Evolutionary conservation across 306 rosid species (phyloP), one percentile per base, ranked within the genome.

Genomic region (Quercus engelmannii): DNA sequence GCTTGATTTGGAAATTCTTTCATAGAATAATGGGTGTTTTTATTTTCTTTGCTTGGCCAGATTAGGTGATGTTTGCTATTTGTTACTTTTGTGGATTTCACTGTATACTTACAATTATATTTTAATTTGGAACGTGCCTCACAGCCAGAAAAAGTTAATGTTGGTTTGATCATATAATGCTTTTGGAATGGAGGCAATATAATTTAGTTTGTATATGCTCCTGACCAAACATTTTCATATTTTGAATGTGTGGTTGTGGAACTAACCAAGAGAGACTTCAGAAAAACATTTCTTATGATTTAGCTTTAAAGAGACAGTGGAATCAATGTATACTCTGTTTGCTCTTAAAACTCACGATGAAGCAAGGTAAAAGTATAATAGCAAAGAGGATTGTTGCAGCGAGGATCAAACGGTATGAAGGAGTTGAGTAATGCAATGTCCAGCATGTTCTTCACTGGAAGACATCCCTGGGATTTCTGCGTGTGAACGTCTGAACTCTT

Each of bases 1-100:
- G 58, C 74, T 57, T 46, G 54, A 54, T 25, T 64, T 54, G 59
- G 69, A 56, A 67, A 55, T 78, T 67, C 59, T 7, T 49, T 79
- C 46, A 1, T 5, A 26, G 38, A 15, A 62, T 1, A 46, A 38
- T 20, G 23, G 2, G 49, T 21, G 26, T 8, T 20, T 6, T 12
- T 12, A 11, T 49, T 49, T 12, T 49, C 54, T 49, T 49, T 49
- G 14, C 54, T 49, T 49, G 54, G 54, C 54, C 54, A 49, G 54
- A 12, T 49, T 49, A 49, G 17, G 46, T 35, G 2, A 57, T 21
- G 26, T 8, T 20, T 12, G 41, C 57, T 49, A 28, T 62, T 49
- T 49, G 54, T 11, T 49, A 49, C 54, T 49, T 49, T 49, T 12
- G 54, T 49, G 15, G 54, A 49, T 13, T 49, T 49, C 54, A 10